These are phyloP conservation scores for Apiospora aurea DNA, from an alignment of 2,329 filamentous ascomycete genomes.

Conservation along the genomic window DNA sequence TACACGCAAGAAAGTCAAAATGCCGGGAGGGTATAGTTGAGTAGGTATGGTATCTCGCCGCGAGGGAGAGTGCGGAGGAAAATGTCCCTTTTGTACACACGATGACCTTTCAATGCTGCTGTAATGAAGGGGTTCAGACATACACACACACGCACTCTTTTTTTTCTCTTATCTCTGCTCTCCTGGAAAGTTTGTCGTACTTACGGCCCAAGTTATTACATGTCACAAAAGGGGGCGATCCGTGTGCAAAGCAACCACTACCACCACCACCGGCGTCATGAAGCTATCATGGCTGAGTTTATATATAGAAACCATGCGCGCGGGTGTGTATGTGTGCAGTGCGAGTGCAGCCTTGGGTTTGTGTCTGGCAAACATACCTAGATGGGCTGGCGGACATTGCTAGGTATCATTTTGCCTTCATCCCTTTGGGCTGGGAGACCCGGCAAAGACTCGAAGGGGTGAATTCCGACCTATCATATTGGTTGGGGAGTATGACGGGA, in stretches of 20 bases:
- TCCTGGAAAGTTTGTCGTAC: not conserved
- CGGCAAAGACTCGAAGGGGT: not conserved
- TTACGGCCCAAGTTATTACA: slow-evolving; percentile 19
- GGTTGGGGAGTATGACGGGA: not conserved
- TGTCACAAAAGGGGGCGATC: slow-evolving; percentile 3
- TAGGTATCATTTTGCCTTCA: not conserved
- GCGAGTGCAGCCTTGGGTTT: not conserved
- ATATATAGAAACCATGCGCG: not conserved
- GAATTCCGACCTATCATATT: slow-evolving; percentile 9
- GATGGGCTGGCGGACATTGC: slow-evolving; percentile 1
- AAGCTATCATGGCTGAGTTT: slow-evolving; percentile 20
- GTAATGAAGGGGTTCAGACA: slow-evolving; percentile 4
- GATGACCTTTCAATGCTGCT: not conserved
- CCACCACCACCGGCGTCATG: not conserved
- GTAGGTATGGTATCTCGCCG: not conserved
- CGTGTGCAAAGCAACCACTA: slow-evolving; percentile 15
- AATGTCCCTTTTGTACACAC: not conserved
- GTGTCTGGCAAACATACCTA: slow-evolving; percentile 11
- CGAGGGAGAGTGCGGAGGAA: not conserved
- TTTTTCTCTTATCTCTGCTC: not conserved
- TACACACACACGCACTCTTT: not conserved
- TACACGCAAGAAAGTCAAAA: slow-evolving; percentile 3
- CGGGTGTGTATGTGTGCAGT: not conserved
- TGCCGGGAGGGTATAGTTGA: not conserved
- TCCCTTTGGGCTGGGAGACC: slow-evolving; percentile 6